These are phyloP conservation scores for Lepidopterella palustris DNA, from an alignment of 495 filamentous ascomycete species.

Conservation along the genomic window DNA sequence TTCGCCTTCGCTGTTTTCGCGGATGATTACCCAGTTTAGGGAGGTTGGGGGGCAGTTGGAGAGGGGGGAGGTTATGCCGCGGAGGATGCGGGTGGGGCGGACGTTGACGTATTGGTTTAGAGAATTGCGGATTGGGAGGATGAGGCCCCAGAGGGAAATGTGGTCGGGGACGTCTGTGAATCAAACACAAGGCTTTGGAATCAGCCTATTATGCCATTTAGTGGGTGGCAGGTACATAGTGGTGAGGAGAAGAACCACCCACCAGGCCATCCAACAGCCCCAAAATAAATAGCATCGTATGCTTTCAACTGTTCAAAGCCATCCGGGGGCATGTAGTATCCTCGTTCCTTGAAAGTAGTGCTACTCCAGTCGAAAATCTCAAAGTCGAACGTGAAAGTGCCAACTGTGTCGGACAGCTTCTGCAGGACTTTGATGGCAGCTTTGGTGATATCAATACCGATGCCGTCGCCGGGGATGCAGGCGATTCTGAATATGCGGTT, in stretches of 20 bases:
- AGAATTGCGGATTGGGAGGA: conserved; percentile 38
- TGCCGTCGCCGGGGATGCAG: conserved; percentile 40
- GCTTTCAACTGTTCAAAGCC: conserved; percentile 35
- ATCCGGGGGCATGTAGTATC: conserved; percentile 37
- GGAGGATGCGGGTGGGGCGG: conserved; percentile 36
- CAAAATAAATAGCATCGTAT: conserved; percentile 39
- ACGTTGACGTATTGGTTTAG: conserved; percentile 41
- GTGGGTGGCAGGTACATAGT: too few relatives aligned
- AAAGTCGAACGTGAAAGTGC: conserved; percentile 35
- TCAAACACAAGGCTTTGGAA: too few relatives aligned
- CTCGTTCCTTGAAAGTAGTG: conserved; percentile 32
- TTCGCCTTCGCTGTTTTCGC: conserved; percentile 41
- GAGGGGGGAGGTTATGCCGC: conserved; percentile 33
- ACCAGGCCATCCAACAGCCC: conserved; percentile 38
- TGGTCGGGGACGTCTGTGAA: conserved; percentile 35
- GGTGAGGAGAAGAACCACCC: too few relatives aligned
- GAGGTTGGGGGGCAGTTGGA: conserved; percentile 13
- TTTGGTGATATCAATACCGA: conserved; percentile 38
- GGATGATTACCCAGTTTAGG: conserved; percentile 40
- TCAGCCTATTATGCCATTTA: too few relatives aligned
- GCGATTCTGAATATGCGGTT: conserved; percentile 35
- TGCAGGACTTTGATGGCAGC: conserved; percentile 35
- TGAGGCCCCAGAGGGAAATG: conserved; percentile 38
- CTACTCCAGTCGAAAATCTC: conserved; percentile 37
- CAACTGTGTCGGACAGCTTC: conserved; percentile 28